Conservation (phyloP, 2,329 filamentous ascomycete genomes). For the Colletotrichum sojae region DNA sequence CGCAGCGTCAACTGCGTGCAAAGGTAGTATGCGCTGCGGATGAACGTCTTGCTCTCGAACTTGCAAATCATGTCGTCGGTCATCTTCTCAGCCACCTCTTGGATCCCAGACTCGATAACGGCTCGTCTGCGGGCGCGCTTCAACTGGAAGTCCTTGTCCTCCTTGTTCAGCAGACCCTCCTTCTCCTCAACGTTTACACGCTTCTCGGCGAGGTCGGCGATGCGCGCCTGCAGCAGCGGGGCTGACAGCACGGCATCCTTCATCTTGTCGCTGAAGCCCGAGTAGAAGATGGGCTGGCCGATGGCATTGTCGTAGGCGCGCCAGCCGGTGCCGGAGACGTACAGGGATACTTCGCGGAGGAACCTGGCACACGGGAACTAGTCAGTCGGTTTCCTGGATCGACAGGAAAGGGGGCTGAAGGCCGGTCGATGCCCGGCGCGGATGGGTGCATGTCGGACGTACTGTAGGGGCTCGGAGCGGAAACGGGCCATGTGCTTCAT, state of each 20-base stretch:
- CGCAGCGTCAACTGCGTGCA: slow-evolving; percentile 89
- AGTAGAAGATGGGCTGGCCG: slow-evolving; percentile 93
- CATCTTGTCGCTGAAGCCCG: slow-evolving; percentile 93
- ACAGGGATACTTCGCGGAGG: slow-evolving; percentile 91
- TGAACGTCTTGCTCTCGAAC: slow-evolving; percentile 95
- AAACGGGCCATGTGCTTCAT: slow-evolving; percentile 91
- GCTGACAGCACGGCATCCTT: slow-evolving; percentile 82
- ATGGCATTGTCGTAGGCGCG: slow-evolving; percentile 92
- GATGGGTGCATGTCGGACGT: slow-evolving; percentile 43
- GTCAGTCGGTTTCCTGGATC: slow-evolving; percentile 36
- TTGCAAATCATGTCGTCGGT: slow-evolving; percentile 99
- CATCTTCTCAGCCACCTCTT: slow-evolving; percentile 87
- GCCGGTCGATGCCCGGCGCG: slow-evolving; percentile 19
- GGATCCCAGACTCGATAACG: slow-evolving; percentile 80
- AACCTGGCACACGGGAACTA: slow-evolving; percentile 68
- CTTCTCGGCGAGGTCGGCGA: slow-evolving; percentile 81
- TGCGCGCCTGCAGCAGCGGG: slow-evolving; percentile 80
- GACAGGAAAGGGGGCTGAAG: slow-evolving; percentile 1
- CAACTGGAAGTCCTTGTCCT: slow-evolving; percentile 67
- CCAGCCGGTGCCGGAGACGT: slow-evolving; percentile 95
- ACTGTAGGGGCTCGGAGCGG: slow-evolving; percentile 76
- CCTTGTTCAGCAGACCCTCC: slow-evolving; percentile 75
- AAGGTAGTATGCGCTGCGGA: slow-evolving; percentile 92
- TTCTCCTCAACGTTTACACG: slow-evolving; percentile 82
- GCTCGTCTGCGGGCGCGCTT: slow-evolving; percentile 69